Evolutionary conservation across 805 yeast genomes (phyloP), one percentile per base, ranked within the genome.

Genomic region (Pichia deserticola): DNA sequence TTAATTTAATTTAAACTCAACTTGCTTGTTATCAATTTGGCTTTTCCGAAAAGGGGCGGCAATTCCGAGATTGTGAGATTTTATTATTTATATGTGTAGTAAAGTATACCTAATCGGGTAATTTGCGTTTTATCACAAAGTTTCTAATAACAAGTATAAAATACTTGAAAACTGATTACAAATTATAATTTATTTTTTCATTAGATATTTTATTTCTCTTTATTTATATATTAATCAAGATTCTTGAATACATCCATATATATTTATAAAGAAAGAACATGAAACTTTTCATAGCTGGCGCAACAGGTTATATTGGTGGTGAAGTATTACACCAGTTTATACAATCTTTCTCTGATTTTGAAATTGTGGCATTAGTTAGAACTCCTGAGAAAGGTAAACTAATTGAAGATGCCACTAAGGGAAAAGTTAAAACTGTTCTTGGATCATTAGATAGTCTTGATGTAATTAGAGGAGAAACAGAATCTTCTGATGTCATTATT

Each of bases 281-380:
- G 41, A 38, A 27, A 10, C 11, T 42, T 4, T 42, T 42, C 33
- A 11, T 42, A 10, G 15, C 45, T 11, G 45, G 45, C 3, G 36
- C 45, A 3, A 42, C 45, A 13, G 45, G 45, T 32, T 42, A 42
- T 35, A 34, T 42, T 32, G 45, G 45, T 5, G 45, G 45, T n/a
- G 45, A 42, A 20, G 27, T 42, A 11, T 42, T 42, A n/a, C 27
- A 13, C 28, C 45, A 42, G 5, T 5, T 42, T 20, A 11, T 42
- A 27, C 8, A 42, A 42, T 10, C 29, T 5, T 42, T 42, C 25
- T 39, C 45, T 27, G 5, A 32, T 15, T 33, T 25, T 28, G 30
- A 42, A 8, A 34, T 42, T 27, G 33, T 27, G 7, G 45, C 45
- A 1, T 32, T 42, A 36, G 37, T 42, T 9, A 32, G 45, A 32